phyloP scores from a whole-genome alignment of 108 stramenopile species.

The Fragilaria crotonensis region DNA sequence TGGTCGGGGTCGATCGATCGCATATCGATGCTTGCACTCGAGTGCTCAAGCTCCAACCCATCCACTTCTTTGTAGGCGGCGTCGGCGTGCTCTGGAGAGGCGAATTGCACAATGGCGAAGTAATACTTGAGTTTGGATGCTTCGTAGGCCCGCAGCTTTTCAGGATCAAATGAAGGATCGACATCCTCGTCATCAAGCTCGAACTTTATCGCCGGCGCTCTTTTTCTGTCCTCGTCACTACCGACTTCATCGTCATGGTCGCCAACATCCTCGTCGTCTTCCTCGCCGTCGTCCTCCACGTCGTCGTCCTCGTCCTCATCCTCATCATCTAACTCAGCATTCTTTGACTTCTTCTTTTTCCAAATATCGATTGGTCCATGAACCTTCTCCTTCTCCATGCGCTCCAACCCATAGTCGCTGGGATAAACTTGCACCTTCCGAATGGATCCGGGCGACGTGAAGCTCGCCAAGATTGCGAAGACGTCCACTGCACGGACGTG shows the following conservation, averaged over 20 bases:
- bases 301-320: constrained; percentile 6
- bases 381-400: constrained; percentile 78
- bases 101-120: constrained; percentile 90
- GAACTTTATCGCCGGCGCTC: neutral
- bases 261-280: constrained; percentile 5
- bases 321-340: constrained; percentile 8
- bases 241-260: constrained; percentile 5
- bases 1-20: constrained; percentile 77
- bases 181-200: constrained; percentile 22
- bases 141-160: constrained; percentile 92
- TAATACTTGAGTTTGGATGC: constrained; percentile 92
- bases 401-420: constrained; percentile 82
- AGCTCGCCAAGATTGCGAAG: constrained; percentile 79
- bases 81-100: constrained; percentile 64
- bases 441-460: constrained; percentile 70
- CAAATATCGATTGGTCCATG: constrained; percentile 74
- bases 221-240: constrained; percentile 5
- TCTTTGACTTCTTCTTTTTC: constrained; percentile 36
- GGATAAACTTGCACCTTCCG: constrained; percentile 76
- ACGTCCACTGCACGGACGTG: constrained; percentile 86
- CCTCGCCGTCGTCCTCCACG: constrained; percentile 3
- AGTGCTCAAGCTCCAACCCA: constrained; percentile 94
- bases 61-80: constrained; percentile 84
- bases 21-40: constrained; percentile 85
- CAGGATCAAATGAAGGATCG: constrained; percentile 57